Conservation (phyloP, 2,329 filamentous ascomycete genomes). For the Xenoacremonium recifei region DNA sequence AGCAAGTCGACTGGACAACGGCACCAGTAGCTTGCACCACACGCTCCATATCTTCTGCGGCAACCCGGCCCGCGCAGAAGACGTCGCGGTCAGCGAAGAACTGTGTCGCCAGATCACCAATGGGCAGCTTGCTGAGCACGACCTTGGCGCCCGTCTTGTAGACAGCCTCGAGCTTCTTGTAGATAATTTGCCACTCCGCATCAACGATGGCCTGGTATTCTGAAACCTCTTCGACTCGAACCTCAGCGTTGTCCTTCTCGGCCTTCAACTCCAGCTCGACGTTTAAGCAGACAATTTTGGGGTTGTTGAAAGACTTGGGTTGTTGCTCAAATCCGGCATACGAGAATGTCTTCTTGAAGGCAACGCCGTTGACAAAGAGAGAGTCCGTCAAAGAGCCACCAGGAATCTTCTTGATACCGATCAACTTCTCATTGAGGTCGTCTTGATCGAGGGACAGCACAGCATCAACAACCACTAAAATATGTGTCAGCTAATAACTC, state of each 20-base stretch:
- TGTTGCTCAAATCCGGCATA: slow-evolving; percentile 99
- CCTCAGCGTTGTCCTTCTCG: slow-evolving; percentile 98
- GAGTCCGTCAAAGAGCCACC: slow-evolving; percentile 95
- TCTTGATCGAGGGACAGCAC: slow-evolving; percentile 94
- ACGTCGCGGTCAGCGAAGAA: slow-evolving; percentile 97
- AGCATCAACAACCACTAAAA: slow-evolving; percentile 93
- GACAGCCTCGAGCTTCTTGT: slow-evolving; percentile 95
- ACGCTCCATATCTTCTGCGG: slow-evolving; percentile 90
- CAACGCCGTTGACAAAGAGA: slow-evolving; percentile 94
- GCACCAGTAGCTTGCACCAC: slow-evolving; percentile 94
- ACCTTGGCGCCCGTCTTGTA: slow-evolving; percentile 96
- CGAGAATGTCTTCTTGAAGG: slow-evolving; percentile 99
- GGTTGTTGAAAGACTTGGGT: slow-evolving; percentile 90
- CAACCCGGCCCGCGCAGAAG: slow-evolving; percentile 94
- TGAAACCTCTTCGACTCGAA: slow-evolving; percentile 95
- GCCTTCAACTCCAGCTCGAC: slow-evolving; percentile 98
- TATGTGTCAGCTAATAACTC: no score
- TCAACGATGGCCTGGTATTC: slow-evolving; percentile 99
- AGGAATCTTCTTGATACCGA: slow-evolving; percentile 97
- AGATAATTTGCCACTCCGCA: slow-evolving; percentile 99
- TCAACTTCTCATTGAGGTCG: slow-evolving; percentile 95
- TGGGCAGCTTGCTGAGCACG: slow-evolving; percentile 93
- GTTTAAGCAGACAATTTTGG: slow-evolving; percentile 96
- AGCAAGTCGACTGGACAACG: slow-evolving; percentile 92
- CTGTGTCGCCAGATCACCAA: slow-evolving; percentile 95